phyloP scores from a whole-genome alignment of 2,329 filamentous ascomycete genomes.

The Cytospora piceicola region DNA sequence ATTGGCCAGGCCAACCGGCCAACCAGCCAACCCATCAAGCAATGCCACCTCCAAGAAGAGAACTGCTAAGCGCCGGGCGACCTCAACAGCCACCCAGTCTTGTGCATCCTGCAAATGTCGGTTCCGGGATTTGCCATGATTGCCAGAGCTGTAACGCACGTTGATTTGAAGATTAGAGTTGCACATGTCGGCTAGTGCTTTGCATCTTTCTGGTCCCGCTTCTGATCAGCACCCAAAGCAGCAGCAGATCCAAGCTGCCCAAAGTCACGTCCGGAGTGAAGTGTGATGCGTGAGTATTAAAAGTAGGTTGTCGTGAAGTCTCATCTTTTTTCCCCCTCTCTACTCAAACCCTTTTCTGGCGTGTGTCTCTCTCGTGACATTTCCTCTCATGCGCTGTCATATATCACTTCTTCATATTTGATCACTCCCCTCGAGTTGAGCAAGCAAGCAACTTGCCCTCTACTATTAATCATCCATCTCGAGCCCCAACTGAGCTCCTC shows the following conservation, averaged over 20 bases:
- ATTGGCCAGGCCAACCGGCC: conserved; percentile 26
- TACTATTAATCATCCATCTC: neutral
- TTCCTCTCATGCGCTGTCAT: neutral
- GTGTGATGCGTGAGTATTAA: conserved; percentile 18
- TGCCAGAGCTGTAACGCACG: conserved; percentile 9
- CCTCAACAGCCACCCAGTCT: conserved; percentile 18
- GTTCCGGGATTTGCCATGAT: conserved; percentile 18
- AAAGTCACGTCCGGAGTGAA: conserved; percentile 17
- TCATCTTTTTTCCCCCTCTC: neutral
- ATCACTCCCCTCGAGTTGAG: neutral
- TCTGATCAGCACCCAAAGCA: neutral
- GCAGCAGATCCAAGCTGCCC: neutral
- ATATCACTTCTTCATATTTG: neutral
- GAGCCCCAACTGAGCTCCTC: neutral
- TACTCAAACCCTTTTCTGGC: neutral
- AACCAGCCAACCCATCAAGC: conserved; percentile 15
- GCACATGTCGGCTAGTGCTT: conserved; percentile 23
- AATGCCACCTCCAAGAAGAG: conserved; percentile 13
- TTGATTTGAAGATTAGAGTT: conserved; percentile 22
- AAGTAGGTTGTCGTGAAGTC: conserved; percentile 12
- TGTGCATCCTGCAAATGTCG: conserved; percentile 19
- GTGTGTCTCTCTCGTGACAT: neutral
- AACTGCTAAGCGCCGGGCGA: conserved; percentile 30
- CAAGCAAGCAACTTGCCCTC: neutral
- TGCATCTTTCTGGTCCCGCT: conserved; percentile 19